Evolutionary conservation across 2,329 filamentous ascomycete genomes (phyloP).

Genomic region (Verticillium alfalfae): DNA sequence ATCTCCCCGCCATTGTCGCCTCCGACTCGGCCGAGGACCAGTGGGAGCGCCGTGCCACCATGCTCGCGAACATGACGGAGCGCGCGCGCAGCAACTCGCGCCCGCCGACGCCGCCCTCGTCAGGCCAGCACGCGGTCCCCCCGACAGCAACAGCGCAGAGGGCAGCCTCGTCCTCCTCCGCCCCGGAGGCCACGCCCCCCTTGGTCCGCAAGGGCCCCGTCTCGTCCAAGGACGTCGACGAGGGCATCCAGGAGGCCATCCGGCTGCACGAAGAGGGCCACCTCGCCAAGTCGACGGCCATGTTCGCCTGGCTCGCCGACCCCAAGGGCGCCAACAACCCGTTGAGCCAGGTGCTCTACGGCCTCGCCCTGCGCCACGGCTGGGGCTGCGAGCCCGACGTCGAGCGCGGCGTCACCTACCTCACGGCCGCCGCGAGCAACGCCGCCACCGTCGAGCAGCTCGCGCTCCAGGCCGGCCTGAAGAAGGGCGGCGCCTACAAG

Average conservation of each 20-base stretch:
- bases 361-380: slow-evolving; percentile 86
- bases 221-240: slow-evolving; percentile 50
- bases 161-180: slow-evolving; percentile 11
- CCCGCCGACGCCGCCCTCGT: slow-evolving; percentile 22
- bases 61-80: slow-evolving; percentile 65
- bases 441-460: slow-evolving; percentile 81
- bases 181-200: not conserved
- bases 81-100: slow-evolving; percentile 35
- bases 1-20: slow-evolving; percentile 69
- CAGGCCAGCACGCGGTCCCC: not conserved
- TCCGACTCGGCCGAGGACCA: slow-evolving; percentile 57
- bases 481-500: slow-evolving; percentile 90
- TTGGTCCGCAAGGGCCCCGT: slow-evolving; percentile 19
- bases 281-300: slow-evolving; percentile 69
- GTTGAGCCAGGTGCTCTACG: slow-evolving; percentile 91
- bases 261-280: slow-evolving; percentile 82
- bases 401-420: slow-evolving; percentile 70
- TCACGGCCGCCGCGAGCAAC: slow-evolving; percentile 85
- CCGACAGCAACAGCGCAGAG: not conserved
- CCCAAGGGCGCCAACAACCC: slow-evolving; percentile 84
- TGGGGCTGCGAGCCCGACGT: slow-evolving; percentile 81
- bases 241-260: slow-evolving; percentile 92
- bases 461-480: slow-evolving; percentile 80
- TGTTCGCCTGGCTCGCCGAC: slow-evolving; percentile 82
- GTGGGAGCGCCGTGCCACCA: slow-evolving; percentile 93